Base-by-base conservation (phyloP, 805 yeast genomes). In the Candida chauliodis region DNA sequence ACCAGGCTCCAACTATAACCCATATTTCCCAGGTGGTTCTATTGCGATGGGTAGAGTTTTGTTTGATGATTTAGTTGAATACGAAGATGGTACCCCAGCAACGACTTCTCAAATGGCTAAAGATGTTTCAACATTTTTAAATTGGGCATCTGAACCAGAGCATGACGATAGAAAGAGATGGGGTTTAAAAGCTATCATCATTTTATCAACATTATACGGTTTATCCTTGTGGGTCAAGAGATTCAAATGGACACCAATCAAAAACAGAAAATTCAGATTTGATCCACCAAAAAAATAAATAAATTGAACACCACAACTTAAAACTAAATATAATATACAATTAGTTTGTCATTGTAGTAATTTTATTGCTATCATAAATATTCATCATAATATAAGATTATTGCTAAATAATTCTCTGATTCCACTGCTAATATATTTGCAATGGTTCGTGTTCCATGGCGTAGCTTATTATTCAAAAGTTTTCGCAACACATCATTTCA, bases 11-110 rank as follows among this genome's bases (percentile, higher is more conserved):
- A 93, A 93, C 82, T 93, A 93, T 74, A 93, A 93, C 79, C 99
- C 99, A 59, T 93, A 93, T 78, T 93, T 93, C 96, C 98, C 99
- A 65, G 98, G 98, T 72, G 98, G 99, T 51, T 78, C 97, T 30
- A 91, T 93, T 74, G 99, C 96, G 54, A 93, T 93, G 99, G 98
- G 87, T 62, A 86, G 99, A 75, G 98, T 91, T 43, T 76, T 93
- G 66, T 93, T 90, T 55, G 99, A 93, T 63, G 99, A 87, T 50
- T 76, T 93, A 59, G 99, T 93, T 49, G 99, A 93, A 75, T 93
- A 81, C 71, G 99, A 93, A 66, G 99, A 93, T 65, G 99, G 99
- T 61, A 93, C 99, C 43, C 96, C 95, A 43, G 98, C 99, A 38
- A 81, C 98, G 38, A 84, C 98, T 48, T 83, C 98, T 41, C 99